Percentiles rank a stretch among this genome's conserved stretches.
These are phyloP conservation scores for Sphagnurus paluster DNA, from an alignment of 1,284 basidiomycete genomes.

Conservation along the genomic window DNA sequence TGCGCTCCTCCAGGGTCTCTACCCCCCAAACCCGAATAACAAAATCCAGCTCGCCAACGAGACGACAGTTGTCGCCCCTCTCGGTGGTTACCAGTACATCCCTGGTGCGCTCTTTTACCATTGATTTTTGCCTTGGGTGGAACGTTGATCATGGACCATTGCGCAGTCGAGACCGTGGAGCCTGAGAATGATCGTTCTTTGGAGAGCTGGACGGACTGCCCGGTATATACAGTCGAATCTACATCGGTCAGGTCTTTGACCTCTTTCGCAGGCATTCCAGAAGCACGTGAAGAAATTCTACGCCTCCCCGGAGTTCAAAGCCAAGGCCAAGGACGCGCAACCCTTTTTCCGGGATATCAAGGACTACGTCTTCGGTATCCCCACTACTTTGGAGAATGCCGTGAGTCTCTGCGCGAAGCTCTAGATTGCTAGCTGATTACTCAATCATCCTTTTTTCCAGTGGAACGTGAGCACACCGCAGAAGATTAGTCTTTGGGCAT, in stretches of 20 bases:
- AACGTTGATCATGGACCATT: constrained; percentile 23
- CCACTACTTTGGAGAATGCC: constrained; percentile 67
- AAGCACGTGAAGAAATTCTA: constrained; percentile 61
- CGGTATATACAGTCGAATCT: constrained; percentile 52
- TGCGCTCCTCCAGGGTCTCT: constrained; percentile 77
- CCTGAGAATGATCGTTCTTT: constrained; percentile 80
- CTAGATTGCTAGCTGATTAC: neutral
- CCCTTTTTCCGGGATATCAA: constrained; percentile 66
- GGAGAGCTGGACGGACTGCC: constrained; percentile 84
- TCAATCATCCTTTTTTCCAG: constrained; percentile 31
- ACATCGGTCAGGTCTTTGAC: too few species aligned
- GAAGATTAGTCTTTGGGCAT: too few species aligned
- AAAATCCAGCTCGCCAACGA: constrained; percentile 79
- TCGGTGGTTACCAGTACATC: constrained; percentile 85
- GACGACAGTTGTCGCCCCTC: constrained; percentile 67
- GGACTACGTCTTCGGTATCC: constrained; percentile 70
- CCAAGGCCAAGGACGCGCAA: constrained; percentile 50
- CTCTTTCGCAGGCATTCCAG: constrained; percentile 55
- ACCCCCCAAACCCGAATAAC: constrained; percentile 71
- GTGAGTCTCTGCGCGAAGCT: constrained; percentile 39
- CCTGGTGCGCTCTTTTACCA: constrained; percentile 47
- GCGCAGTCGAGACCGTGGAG: constrained; percentile 75
- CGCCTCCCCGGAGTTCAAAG: constrained; percentile 64
- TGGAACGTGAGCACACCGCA: constrained; percentile 59
- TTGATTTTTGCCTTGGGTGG: neutral